Percentiles rank a stretch among this genome's conserved stretches.
These are phyloP conservation scores for Penicillium lividum DNA, from an alignment of 495 filamentous ascomycete genomes.

Conservation along the genomic window DNA sequence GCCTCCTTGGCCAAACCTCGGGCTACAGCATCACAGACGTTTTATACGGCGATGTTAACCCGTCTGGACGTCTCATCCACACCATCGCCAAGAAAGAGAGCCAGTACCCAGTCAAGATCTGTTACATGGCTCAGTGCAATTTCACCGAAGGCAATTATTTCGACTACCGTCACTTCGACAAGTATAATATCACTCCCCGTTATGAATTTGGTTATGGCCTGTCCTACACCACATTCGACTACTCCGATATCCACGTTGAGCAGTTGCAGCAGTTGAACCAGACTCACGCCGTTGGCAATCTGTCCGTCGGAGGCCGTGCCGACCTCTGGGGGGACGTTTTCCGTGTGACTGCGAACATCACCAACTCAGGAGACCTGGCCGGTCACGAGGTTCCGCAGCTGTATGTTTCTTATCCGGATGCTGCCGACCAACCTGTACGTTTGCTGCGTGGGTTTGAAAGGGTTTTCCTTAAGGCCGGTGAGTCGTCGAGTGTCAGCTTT, in stretches of 20 bases:
- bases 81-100: conserved; percentile 69
- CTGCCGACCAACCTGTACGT: conserved; percentile 11
- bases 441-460: conserved; percentile 58
- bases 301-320: conserved; percentile 51
- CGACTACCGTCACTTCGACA: conserved; percentile 57
- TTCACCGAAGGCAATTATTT: conserved; percentile 58
- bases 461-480: neutral
- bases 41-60: conserved; percentile 60
- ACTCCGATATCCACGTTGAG: conserved; percentile 39
- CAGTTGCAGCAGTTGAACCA: neutral
- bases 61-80: conserved; percentile 64
- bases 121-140: conserved; percentile 17
- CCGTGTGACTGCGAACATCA: conserved; percentile 47
- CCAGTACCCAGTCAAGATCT: conserved; percentile 57
- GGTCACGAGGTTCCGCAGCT: conserved; percentile 62
- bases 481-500: neutral
- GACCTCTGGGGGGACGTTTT: conserved; percentile 58
- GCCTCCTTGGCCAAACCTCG: conserved; percentile 75
- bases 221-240: conserved; percentile 62
- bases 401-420: conserved; percentile 57
- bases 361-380: conserved; percentile 53
- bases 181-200: conserved; percentile 55
- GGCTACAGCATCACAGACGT: conserved; percentile 73
- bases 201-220: conserved; percentile 70
- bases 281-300: neutral